Base-by-base conservation (phyloP, 2,329 filamentous ascomycete species). In the Botrytis elliptica region DNA sequence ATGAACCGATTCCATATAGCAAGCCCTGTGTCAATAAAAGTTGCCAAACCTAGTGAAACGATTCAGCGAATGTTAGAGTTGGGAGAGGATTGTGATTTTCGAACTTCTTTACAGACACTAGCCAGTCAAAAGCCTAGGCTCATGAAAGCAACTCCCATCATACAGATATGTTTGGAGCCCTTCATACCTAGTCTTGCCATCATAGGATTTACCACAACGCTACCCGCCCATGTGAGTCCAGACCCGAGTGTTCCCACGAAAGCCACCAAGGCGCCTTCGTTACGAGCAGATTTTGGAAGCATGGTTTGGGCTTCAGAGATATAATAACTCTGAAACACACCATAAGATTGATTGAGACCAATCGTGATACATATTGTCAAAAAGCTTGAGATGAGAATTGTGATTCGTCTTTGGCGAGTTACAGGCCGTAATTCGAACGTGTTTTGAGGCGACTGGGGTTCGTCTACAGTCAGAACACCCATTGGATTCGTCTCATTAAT, bases 261-360 rank as follows among this genome's bases (percentile, higher is more conserved):
- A 9, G 84, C 83, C 29, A 87, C 80, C 60, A 86, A 77, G 0
- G 85, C 85, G 22, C 82, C 83, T n/a, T 83, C 80, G 2, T 79
- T 77, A 8, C 80, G 77, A 25, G 83, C 81, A 2, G 79, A 74
- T 10, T 79, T 78, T 3, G 77, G 77, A 22, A 86, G 80, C n/a
- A 86, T 77, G 12, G 82, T 79, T 75, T 85, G 82, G 46, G 75
- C 76, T 0, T 81, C 70, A 7, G 84, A 85, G 66, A 84, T 83
- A 75, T 86, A 87, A 76, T 85, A 86, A 66, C 84, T 81, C 75
- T 86, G 85, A 71, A 86, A 87, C 16, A 86, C 84, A 16, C 85
- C 85, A 75, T 84, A 87, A 49, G 81, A 82, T 73, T 86, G 85
- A 75, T 87, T 87, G 73, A 86, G 83, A 18, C 85, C 85, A 66